phyloP scores from a whole-genome alignment of 2,329 filamentous ascomycete species.

The Aureobasidium sp. region DNA sequence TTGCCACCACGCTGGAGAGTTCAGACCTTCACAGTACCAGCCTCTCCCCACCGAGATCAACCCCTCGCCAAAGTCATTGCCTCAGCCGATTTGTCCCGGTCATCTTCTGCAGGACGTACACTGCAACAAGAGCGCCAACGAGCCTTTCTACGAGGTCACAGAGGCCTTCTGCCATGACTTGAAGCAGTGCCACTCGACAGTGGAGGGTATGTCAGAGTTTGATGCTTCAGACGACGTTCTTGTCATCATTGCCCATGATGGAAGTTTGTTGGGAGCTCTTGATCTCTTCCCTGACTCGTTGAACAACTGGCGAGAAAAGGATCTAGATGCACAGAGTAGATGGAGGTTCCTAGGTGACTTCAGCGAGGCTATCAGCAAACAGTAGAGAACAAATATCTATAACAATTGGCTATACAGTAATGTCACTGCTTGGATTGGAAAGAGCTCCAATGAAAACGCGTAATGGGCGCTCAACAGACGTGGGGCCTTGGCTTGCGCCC shows the following conservation, averaged over 20 bases:
- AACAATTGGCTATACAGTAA: background rate
- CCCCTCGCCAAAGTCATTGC: conserved; percentile 25
- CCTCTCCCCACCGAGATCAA: conserved; percentile 31
- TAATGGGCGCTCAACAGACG: background rate
- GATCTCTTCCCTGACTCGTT: conserved; percentile 44
- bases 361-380: conserved; percentile 29
- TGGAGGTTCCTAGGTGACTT: conserved; percentile 48
- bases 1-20: conserved; percentile 37
- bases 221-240: conserved; percentile 39
- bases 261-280: conserved; percentile 32
- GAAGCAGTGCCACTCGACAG: conserved; percentile 29
- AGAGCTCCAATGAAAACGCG: background rate
- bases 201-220: conserved; percentile 38
- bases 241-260: conserved; percentile 42
- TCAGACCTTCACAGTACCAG: conserved; percentile 35
- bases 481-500: background rate
- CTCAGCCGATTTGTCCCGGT: conserved; percentile 31
- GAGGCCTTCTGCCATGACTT: conserved; percentile 25
- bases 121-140: conserved; percentile 23
- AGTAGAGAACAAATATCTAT: background rate
- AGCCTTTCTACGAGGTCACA: conserved; percentile 29
- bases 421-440: background rate
- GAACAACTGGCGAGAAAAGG: conserved; percentile 39
- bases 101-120: conserved; percentile 33
- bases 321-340: conserved; percentile 35